Percentiles rank a stretch among this genome's conserved stretches.
phyloP scores from a whole-genome alignment of 139 green algal species.

The Chlorella sp. region DNA sequence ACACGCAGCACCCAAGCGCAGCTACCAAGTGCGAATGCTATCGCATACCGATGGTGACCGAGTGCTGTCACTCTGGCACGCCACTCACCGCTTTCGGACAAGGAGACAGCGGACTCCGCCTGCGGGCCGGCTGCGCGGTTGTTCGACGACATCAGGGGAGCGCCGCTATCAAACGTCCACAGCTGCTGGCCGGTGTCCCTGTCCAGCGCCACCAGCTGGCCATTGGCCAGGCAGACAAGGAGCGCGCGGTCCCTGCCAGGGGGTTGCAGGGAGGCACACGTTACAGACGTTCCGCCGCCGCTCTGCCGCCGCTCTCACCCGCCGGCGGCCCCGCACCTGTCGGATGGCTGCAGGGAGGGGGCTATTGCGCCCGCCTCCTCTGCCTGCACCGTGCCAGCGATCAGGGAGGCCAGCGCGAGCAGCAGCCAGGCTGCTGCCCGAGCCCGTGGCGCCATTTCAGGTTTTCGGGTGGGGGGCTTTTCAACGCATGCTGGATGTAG shows the following conservation, averaged over 20 bases:
- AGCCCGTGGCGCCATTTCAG: too few relatives aligned
- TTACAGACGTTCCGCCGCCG: too few relatives aligned
- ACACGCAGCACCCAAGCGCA: neutral
- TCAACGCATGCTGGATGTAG: too few relatives aligned
- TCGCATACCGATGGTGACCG: neutral
- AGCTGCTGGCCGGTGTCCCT: conserved; percentile 60
- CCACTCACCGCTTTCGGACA: neutral
- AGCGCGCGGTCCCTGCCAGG: conserved; percentile 37
- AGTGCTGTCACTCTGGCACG: neutral
- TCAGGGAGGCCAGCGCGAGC: too few relatives aligned
- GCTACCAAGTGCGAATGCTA: neutral
- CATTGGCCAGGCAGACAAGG: conserved; percentile 84
- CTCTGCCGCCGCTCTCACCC: too few relatives aligned
- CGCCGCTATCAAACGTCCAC: conserved; percentile 85
- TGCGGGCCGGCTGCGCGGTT: neutral
- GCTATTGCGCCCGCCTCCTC: too few relatives aligned
- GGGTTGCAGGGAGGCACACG: neutral
- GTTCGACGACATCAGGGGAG: conserved; percentile 72
- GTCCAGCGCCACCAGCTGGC: conserved; percentile 79
- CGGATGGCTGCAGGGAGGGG: too few relatives aligned
- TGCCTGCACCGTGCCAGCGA: too few relatives aligned
- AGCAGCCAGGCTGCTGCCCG: too few relatives aligned
- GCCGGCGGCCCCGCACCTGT: too few relatives aligned
- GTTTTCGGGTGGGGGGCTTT: too few relatives aligned
- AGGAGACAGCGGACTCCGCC: neutral